Evolutionary conservation across 176 grass and related monocot genomes (phyloP).

Genomic region (Olyra latifolia): DNA sequence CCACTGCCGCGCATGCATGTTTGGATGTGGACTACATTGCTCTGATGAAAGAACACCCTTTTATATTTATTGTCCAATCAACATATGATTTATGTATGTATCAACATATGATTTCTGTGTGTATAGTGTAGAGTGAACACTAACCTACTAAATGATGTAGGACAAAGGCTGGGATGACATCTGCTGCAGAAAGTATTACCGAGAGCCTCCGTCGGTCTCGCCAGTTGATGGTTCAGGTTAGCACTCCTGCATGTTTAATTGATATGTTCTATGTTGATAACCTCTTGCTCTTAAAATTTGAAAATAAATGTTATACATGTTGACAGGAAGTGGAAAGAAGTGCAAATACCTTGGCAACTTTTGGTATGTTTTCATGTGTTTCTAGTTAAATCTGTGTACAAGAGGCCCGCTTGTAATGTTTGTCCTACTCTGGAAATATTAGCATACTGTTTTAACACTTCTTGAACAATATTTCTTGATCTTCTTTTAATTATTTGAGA

Average conservation of each 20-base stretch:
- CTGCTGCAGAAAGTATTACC: constrained; percentile 86
- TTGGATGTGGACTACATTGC: too few relatives aligned
- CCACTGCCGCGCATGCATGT: too few relatives aligned
- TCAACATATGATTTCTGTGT: not conserved
- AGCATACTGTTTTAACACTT: not conserved
- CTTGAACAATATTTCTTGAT: not conserved
- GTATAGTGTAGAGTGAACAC: not conserved
- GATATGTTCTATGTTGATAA: constrained; percentile 3
- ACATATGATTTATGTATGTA: not conserved
- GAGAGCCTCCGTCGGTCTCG: constrained; percentile 77
- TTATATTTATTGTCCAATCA: constrained; percentile 2
- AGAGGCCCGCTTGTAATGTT: not conserved
- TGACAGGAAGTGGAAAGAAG: constrained; percentile 66
- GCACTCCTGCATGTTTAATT: constrained; percentile 8
- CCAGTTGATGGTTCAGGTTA: constrained; percentile 96
- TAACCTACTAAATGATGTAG: constrained; percentile 35
- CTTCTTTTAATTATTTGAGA: constrained; percentile 5
- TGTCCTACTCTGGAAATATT: not conserved
- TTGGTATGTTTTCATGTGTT: constrained; percentile 52
- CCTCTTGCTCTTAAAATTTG: constrained; percentile 5
- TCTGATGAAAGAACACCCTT: not conserved
- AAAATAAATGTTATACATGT: not conserved
- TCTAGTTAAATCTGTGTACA: constrained; percentile 25
- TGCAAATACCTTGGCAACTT: constrained; percentile 69
- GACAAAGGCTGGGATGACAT: constrained; percentile 92